Percentiles rank a stretch among this genome's conserved stretches.
Conservation (phyloP, 1,284 basidiomycete genomes). For the Coniferiporia weirii region DNA sequence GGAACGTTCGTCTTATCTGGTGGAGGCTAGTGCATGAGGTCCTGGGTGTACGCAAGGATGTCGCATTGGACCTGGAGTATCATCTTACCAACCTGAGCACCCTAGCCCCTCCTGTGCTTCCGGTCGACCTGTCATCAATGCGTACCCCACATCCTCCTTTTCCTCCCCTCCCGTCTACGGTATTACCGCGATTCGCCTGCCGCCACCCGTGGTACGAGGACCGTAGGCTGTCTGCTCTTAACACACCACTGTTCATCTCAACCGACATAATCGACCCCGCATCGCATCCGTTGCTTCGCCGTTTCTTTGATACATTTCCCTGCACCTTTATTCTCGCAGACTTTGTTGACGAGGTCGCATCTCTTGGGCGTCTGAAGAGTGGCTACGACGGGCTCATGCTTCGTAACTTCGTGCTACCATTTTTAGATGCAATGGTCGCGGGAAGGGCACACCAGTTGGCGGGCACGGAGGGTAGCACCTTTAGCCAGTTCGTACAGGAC, state of each 20-base stretch:
- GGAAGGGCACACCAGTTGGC: slow-evolving; percentile 51
- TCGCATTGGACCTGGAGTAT: slow-evolving; percentile 37
- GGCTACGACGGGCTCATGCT: slow-evolving; percentile 49
- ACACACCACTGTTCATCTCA: slow-evolving; percentile 64
- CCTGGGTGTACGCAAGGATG: slow-evolving; percentile 35
- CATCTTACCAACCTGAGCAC: slow-evolving; percentile 18
- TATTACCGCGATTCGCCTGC: slow-evolving; percentile 22
- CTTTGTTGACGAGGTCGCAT: slow-evolving; percentile 36
- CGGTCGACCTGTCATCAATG: slow-evolving; percentile 20
- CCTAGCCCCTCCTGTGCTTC: slow-evolving; percentile 17
- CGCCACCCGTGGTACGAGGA: slow-evolving; percentile 28
- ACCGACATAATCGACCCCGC: slow-evolving; percentile 54
- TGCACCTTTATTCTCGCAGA: slow-evolving; percentile 64
- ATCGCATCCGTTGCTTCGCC: slow-evolving; percentile 39
- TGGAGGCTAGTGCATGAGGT: slow-evolving; percentile 46
- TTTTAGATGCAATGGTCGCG: slow-evolving; percentile 67
- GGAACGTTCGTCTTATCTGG: slow-evolving; percentile 48
- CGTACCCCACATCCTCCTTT: slow-evolving; percentile 24
- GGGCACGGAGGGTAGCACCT: slow-evolving; percentile 68
- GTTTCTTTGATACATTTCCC: slow-evolving; percentile 58
- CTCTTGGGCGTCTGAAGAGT: slow-evolving; percentile 41
- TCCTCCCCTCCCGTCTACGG: slow-evolving; percentile 21
- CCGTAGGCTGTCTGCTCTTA: slow-evolving; percentile 38
- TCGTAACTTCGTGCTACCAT: slow-evolving; percentile 47
- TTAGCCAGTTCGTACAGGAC: slow-evolving; percentile 62